Evolutionary conservation across 2,329 filamentous ascomycete species (phyloP), one percentile per base, ranked within the genome.

Genomic region (Ascochyta pisi): DNA sequence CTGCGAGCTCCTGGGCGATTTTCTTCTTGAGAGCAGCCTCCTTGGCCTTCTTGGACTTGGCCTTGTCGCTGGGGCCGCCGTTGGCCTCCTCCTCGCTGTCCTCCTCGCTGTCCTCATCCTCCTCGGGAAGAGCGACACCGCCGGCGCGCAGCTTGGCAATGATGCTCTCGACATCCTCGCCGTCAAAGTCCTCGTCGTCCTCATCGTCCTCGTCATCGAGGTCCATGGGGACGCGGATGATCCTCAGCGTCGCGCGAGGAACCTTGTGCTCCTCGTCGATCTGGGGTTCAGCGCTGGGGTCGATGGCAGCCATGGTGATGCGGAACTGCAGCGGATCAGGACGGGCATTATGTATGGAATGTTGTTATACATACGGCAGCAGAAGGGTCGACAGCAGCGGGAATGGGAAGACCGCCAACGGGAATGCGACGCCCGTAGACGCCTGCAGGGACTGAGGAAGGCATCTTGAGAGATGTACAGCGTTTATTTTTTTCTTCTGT

Each of bases 241-340:
- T 84, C 81, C 95, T 96, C 70, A 99, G 83, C 47, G 95, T 99
- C 50, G 95, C 90, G 68, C 93, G 90, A 68, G 88, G 85, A 60
- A 87, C 78, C 53, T 76, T 73, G 60, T 72, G 58, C 16, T 68
- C 64, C 31, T 76, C 74, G 41, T 77, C 75, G 50, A 76, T 71
- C 64, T 78, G 75, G 24, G 79, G 72, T 64, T 86, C 83, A 69
- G 90, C 90, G 71, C 86, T 92, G 55, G 95, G 95, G 76, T 99
- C 94, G 76, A 99, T 89, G 64, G 95, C 95, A 71, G 96, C 95
- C 95, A 99, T 99, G 71, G 93, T 98, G 74, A 99, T 92, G 76
- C 92, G 92, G 81, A 97, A 96, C 93, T 96, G 71, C 15, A 35
- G 13, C 44, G 48, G 23, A 16, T 73, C 59, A 74, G 67, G 50